Evolutionary conservation across 805 yeast species (phyloP).

Genomic region (Wickerhamiella alocasiicola): DNA sequence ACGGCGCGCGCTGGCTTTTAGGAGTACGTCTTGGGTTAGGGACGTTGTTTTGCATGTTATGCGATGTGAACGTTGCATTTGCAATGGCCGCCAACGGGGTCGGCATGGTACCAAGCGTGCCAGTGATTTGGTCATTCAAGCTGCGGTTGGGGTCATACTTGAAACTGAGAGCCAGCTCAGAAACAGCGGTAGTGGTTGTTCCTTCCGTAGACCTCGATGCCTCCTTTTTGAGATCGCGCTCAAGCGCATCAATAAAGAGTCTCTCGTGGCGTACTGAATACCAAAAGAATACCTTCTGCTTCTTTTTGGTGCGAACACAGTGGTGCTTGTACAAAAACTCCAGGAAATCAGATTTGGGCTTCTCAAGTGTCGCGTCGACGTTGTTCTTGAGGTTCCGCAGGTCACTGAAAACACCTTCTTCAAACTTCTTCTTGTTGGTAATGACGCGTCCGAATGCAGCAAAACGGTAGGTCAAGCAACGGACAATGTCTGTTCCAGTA

Average conservation of each 20-base stretch:
- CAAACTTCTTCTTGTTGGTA: slow-evolving; percentile 81
- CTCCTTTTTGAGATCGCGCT: slow-evolving; percentile 80
- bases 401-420: slow-evolving; percentile 92
- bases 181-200: slow-evolving; percentile 58
- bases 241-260: slow-evolving; percentile 84
- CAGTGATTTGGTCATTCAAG: slow-evolving; percentile 28
- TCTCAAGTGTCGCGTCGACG: slow-evolving; percentile 74
- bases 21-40: slow-evolving; percentile 4
- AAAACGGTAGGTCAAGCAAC: slow-evolving; percentile 79
- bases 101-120: slow-evolving; percentile 21
- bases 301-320: slow-evolving; percentile 87
- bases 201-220: slow-evolving; percentile 30
- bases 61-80: slow-evolving; percentile 19
- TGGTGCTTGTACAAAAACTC: slow-evolving; percentile 74
- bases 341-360: slow-evolving; percentile 73
- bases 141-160: slow-evolving; percentile 37
- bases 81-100: slow-evolving; percentile 24
- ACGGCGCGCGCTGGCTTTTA: slow-evolving; percentile 1
- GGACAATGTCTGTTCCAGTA: slow-evolving; percentile 92
- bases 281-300: slow-evolving; percentile 95
- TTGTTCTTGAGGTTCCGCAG: slow-evolving; percentile 70
- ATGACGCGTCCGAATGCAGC: slow-evolving; percentile 81
- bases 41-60: slow-evolving; percentile 1
- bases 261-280: slow-evolving; percentile 89
- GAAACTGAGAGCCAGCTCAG: slow-evolving; percentile 75